These are phyloP conservation scores for Stephania cephalantha DNA, from an alignment of 164 flowering plant species.

Conservation along the genomic window DNA sequence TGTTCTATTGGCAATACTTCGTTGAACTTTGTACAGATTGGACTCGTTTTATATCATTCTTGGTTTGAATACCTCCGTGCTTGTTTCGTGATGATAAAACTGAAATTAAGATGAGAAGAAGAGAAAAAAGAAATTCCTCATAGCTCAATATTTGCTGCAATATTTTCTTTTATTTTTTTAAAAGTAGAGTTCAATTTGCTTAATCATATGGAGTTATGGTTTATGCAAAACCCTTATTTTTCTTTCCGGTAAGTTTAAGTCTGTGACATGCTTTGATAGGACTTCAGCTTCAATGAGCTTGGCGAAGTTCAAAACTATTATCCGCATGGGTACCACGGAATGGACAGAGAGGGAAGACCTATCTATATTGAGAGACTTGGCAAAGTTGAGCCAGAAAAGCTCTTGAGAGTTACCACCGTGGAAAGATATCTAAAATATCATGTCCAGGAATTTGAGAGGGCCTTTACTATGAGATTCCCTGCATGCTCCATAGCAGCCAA, in stretches of 20 bases:
- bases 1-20: not conserved
- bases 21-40: not conserved
- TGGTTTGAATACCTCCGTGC: not conserved
- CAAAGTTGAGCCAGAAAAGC: conserved; percentile 18
- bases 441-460: conserved; percentile 80
- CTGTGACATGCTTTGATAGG: conserved; percentile 13
- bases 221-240: not conserved
- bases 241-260: not conserved
- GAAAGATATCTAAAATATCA: conserved; percentile 42
- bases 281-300: conserved; percentile 19
- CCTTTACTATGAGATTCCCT: conserved; percentile 70
- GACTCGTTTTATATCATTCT: not conserved
- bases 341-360: conserved; percentile 28
- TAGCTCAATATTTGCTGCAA: not conserved
- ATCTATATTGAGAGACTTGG: conserved; percentile 25
- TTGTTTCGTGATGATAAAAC: not conserved
- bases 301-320: conserved; percentile 20
- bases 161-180: not conserved
- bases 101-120: not conserved
- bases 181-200: not conserved
- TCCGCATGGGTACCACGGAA: conserved; percentile 31
- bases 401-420: conserved; percentile 19
- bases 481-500: conserved; percentile 73
- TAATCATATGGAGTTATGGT: not conserved
- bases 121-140: not conserved